These are phyloP conservation scores for Lotmaria passim DNA, from an alignment of 208 protist species.

Conservation along the genomic window DNA sequence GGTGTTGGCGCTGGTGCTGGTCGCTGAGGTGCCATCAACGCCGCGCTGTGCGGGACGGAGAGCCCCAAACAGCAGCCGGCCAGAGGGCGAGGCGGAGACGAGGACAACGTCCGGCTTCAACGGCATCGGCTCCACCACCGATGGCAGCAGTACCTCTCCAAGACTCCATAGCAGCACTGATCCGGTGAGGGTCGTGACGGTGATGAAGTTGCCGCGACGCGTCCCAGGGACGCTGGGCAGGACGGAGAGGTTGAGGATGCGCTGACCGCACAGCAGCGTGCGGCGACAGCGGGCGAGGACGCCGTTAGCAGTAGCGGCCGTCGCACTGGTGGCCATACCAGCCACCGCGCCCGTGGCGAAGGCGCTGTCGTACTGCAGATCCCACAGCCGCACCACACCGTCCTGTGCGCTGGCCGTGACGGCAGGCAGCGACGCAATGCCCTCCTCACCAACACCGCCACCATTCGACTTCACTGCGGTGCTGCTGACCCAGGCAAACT, in stretches of 20 bases:
- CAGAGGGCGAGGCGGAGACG: conserved; percentile 41
- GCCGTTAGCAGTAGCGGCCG: neutral
- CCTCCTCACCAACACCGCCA: neutral
- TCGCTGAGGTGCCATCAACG: neutral
- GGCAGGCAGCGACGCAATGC: conserved; percentile 28
- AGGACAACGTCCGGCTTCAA: conserved; percentile 56
- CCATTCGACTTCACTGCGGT: too few relatives aligned
- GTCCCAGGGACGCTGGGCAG: conserved; percentile 15
- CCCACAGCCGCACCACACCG: conserved; percentile 78
- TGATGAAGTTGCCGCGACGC: conserved; percentile 22
- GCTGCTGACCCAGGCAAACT: conserved; percentile 70
- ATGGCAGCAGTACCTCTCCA: conserved; percentile 40
- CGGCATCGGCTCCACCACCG: conserved; percentile 59
- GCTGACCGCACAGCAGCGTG: conserved; percentile 82
- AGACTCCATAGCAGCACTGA: conserved; percentile 59
- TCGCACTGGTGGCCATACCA: conserved; percentile 2
- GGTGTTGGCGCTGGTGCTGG: too few relatives aligned
- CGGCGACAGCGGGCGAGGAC: conserved; percentile 57
- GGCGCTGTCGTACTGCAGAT: conserved; percentile 35
- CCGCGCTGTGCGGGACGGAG: conserved; percentile 12
- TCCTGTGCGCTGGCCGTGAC: conserved; percentile 78
- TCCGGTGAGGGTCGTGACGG: conserved; percentile 33
- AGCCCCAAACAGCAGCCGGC: conserved; percentile 51
- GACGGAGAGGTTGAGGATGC: conserved; percentile 71
- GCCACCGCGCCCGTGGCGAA: neutral